phyloP scores from a whole-genome alignment of 495 filamentous ascomycete species.

The Talaromyces liani region DNA sequence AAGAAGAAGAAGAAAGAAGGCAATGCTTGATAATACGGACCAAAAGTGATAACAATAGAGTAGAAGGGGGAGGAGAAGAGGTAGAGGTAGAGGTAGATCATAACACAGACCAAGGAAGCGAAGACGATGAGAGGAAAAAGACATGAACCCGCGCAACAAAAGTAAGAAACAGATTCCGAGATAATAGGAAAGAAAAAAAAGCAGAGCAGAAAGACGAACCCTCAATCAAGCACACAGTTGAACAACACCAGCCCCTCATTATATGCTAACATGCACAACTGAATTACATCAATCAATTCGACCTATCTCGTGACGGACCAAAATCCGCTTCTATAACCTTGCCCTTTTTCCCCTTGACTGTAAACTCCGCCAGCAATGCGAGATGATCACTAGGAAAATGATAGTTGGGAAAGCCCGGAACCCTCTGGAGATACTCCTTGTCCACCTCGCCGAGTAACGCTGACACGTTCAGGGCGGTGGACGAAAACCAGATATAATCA shows the following conservation, averaged over 20 bases:
- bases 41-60: slow-evolving; percentile 2
- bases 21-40: slow-evolving; percentile 3
- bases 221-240: slow-evolving; percentile 3
- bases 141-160: slow-evolving; percentile 13
- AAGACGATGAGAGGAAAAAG: slow-evolving; percentile 9
- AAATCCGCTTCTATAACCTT: slow-evolving; percentile 62
- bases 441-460: slow-evolving; percentile 87
- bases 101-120: slow-evolving; percentile 13
- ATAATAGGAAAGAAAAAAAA: slow-evolving; percentile 23
- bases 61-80: slow-evolving; percentile 11
- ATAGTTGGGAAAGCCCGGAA: slow-evolving; percentile 93
- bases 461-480: slow-evolving; percentile 81
- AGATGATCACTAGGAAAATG: slow-evolving; percentile 98
- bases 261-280: slow-evolving; percentile 10
- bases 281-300: slow-evolving; percentile 37
- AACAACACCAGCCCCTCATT: slow-evolving; percentile 10
- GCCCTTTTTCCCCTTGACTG: slow-evolving; percentile 83
- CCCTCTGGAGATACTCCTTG: slow-evolving; percentile 76
- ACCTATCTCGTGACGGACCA: slow-evolving; percentile 43
- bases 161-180: slow-evolving; percentile 37
- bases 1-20: slow-evolving; percentile 11
- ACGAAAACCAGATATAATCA: slow-evolving; percentile 96
- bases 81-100: slow-evolving; percentile 7
- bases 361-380: slow-evolving; percentile 84
- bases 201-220: neutral